These are phyloP conservation scores for Dionaea muscipula DNA, from an alignment of 179 eudicot genomes.

Conservation along the genomic window DNA sequence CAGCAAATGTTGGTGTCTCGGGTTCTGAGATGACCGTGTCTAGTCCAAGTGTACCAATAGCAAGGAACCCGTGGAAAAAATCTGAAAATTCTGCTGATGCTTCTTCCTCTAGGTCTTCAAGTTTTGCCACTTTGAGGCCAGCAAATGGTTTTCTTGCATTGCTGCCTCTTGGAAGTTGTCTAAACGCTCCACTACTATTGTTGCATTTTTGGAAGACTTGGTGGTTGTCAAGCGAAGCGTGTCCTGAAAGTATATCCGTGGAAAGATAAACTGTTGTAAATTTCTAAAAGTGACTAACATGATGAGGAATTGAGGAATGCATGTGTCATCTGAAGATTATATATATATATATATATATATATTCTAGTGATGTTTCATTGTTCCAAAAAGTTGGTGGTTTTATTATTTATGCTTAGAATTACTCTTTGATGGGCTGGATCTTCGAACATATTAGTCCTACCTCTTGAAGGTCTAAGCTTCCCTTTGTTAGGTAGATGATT, in stretches of 20 bases:
- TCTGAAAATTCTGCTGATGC: slow-evolving; percentile 40
- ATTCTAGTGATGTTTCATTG: too few relatives aligned
- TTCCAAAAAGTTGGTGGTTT: too few relatives aligned
- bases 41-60: slow-evolving; percentile 76
- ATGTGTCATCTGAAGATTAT: too few relatives aligned
- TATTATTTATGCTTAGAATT: too few relatives aligned
- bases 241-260: slow-evolving; percentile 34
- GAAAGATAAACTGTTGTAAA: neutral
- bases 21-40: slow-evolving; percentile 36
- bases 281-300: neutral
- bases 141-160: slow-evolving; percentile 44
- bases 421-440: too few relatives aligned
- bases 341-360: too few relatives aligned
- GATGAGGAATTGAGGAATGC: neutral
- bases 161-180: slow-evolving; percentile 40
- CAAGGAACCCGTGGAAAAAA: slow-evolving; percentile 73
- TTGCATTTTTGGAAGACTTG: slow-evolving; percentile 38
- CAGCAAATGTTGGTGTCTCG: slow-evolving; percentile 65
- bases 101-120: slow-evolving; percentile 37
- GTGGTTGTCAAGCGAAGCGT: slow-evolving; percentile 39
- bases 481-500: too few relatives aligned
- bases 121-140: slow-evolving; percentile 34
- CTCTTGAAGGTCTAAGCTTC: too few relatives aligned
- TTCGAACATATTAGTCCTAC: too few relatives aligned
- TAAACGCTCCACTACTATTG: slow-evolving; percentile 27